A percentile compares a stretch with the other conserved stretches of the same genome.
Evolutionary conservation across 345 rosid species (phyloP).

Genomic region (Arabis hirsuta): DNA sequence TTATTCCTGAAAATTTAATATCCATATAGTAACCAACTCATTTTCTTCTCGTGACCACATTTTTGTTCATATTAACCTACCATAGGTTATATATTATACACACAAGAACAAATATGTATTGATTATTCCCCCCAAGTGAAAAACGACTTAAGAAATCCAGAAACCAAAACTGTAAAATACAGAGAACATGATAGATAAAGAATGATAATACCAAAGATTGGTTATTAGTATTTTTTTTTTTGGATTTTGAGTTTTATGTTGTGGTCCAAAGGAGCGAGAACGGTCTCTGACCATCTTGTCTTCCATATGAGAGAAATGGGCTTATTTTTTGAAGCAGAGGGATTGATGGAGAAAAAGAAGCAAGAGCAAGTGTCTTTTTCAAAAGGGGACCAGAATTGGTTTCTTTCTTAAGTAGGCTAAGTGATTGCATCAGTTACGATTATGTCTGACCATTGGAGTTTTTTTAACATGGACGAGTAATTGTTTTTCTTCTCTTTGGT

Average conservation of each 20-base stretch:
- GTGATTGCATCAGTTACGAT: constrained; percentile 27
- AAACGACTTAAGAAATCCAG: constrained; percentile 31
- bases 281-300: constrained; percentile 37
- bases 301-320: constrained; percentile 36
- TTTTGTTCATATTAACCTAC: background rate
- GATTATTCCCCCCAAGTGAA: constrained; percentile 42
- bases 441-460: constrained; percentile 40
- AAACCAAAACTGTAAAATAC: constrained; percentile 35
- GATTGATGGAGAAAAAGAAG: constrained; percentile 29
- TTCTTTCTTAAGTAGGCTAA: constrained; percentile 6
- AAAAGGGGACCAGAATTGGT: constrained; percentile 36
- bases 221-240: background rate
- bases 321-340: constrained; percentile 33
- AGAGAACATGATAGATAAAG: constrained; percentile 24
- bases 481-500: constrained; percentile 49
- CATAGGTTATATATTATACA: constrained; percentile 18
- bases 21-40: background rate
- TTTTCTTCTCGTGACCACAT: constrained; percentile 40
- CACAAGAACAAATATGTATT: constrained; percentile 27
- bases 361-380: constrained; percentile 49
- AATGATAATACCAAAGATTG: background rate
- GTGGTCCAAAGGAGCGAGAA: constrained; percentile 43
- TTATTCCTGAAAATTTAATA: constrained; percentile 22
- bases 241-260: constrained; percentile 22
- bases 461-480: constrained; percentile 28